Evolutionary conservation across 257 asterid species (phyloP), one percentile per base, ranked within the genome.

Genomic region (Ballota nigra): DNA sequence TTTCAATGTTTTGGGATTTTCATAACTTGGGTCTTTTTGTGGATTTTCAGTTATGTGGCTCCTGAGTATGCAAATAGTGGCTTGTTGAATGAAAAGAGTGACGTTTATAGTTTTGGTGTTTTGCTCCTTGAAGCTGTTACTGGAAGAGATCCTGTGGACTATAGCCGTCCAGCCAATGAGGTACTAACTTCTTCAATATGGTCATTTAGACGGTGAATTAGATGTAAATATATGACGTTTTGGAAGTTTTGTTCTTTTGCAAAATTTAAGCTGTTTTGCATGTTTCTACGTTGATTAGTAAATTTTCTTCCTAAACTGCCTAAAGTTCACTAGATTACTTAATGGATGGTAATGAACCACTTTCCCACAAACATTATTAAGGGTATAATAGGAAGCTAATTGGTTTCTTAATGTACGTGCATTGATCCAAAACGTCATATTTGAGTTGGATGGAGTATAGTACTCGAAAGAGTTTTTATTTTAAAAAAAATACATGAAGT

Each of bases 51-150:
- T 20, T 93, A 93, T 43, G 98, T 93, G 38, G 97, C 98, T 51
- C 98, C 98, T 11, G 98, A 93, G 75, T 93, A 93, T 78, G 98
- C 98, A 55, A 93, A 93, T 69, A 82, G 89, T 55, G 98, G 98
- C 63, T 78, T 93, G 83, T 77, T 93, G 80, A 93, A 91, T 67
- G 98, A 93, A 75, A 93, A 89, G 85, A 93, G 98, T 38, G 97
- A 93, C 22, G 78, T 93, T 43, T 93, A 93, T 69, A 93, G 98
- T 74, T 93, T 93, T 26, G 98, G 98, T 60, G 98, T 93, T 76
- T 84, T 93, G 49, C 80, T 93, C 33, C 87, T 93, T 13, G 98
- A 93, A 85, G 81, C 96, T 34, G 87, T 93, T 58, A 89, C 96
- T 5, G 98, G 98, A 59, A 75, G 98, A 76, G 98, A 93, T 75